Evolutionary conservation across 495 filamentous ascomycete species (phyloP).

Genomic region (Talaromyces stipitatus): DNA sequence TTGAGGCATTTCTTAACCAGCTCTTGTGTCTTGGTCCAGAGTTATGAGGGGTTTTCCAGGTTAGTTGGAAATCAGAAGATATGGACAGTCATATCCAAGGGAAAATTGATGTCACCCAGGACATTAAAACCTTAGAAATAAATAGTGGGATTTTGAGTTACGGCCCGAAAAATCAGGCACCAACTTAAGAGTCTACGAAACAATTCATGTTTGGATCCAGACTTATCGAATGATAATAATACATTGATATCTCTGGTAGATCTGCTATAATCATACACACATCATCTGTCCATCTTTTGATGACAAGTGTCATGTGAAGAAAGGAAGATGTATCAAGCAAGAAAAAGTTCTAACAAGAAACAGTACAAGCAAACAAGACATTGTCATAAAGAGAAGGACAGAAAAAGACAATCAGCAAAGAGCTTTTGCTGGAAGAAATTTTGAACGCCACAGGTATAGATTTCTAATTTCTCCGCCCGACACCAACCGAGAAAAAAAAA

Average conservation of each 20-base stretch:
- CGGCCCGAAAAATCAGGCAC: neutral
- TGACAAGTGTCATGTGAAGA: neutral
- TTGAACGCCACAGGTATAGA: neutral
- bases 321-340: neutral
- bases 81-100: too few relatives aligned
- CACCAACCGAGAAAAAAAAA: neutral
- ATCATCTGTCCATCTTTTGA: neutral
- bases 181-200: too few relatives aligned
- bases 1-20: neutral
- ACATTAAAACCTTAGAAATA: too few relatives aligned
- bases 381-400: neutral
- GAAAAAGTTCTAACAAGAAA: neutral
- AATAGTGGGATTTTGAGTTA: neutral
- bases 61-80: too few relatives aligned
- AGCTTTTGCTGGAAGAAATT: neutral
- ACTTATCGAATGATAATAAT: neutral
- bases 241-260: neutral
- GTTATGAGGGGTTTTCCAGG: neutral
- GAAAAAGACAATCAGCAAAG: neutral
- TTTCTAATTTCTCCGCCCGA: constrained; percentile 1
- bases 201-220: too few relatives aligned
- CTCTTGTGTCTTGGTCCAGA: neutral
- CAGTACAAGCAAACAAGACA: constrained; percentile 1
- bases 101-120: neutral
- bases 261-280: neutral